Base-by-base conservation (phyloP, 768 basidiomycete genomes). In the Mycena floridula region DNA sequence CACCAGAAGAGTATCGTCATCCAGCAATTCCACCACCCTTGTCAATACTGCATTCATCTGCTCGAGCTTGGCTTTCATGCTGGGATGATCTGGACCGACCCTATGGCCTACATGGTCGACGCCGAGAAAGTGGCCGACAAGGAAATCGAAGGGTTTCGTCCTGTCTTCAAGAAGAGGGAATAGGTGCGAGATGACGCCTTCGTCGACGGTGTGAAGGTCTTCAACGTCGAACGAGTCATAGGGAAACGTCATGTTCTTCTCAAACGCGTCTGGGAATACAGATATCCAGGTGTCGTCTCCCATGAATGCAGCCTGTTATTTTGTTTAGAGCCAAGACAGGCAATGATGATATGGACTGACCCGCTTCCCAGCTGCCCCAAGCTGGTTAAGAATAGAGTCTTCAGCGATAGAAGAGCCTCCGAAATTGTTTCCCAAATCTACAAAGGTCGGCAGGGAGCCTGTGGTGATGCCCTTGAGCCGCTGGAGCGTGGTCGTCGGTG, bases 211-310 rank as follows among this genome's bases (percentile, higher is more conserved):
- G 56, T 99, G 93, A 3, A 99, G 73, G 59, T 98, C 96, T 61
- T 98, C 96, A 47, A 99, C 96, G 61, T 98, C 93, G 74, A 99
- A 98, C 0, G 93, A 96, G 62, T 96, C 94, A 59, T 81, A 98
- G 0, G 94, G 85, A 57, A 80, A 85, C 1, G 85, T 73, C 71
- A 87, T 80, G 55, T 88, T 82, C 12, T 68, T 61, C 23, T 75
- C 69, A 52, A 97, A 92, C 4, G 79, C 66, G 42, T 76, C 66
- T 0, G 94, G 90, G 57, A 93, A 99, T 11, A 94, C 77, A 1
- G 82, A 77, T 63, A 87, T 78, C 96, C 96, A 99, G 0, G 96
- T 99, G 60, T 98, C 92, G 56, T 98, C 95, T 0, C 96, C 95
- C 82, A 90, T 90, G 59, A 97, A 86, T 1, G 86, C 89, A 42